A percentile compares a stretch with the other conserved stretches of the same genome.
phyloP scores from a whole-genome alignment of 2,329 filamentous ascomycete species.

The Phyllosticta capitalensis region DNA sequence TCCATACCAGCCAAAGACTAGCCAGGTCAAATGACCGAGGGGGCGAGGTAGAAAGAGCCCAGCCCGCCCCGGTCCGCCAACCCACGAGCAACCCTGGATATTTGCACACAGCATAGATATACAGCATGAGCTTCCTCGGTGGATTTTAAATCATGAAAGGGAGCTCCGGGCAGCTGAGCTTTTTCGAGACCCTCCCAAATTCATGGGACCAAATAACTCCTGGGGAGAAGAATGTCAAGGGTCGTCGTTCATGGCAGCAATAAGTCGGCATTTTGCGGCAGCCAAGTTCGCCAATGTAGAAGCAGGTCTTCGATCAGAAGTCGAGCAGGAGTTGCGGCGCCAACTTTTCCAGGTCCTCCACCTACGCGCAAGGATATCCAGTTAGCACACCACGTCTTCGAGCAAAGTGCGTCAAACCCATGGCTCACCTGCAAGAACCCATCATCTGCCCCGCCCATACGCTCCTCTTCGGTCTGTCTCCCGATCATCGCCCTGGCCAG shows the following conservation, averaged over 20 bases:
- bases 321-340: conserved; percentile 79
- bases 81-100: not conserved
- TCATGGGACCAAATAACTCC: not conserved
- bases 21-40: not conserved
- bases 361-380: conserved; percentile 34
- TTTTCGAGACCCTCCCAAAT: not conserved
- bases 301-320: conserved; percentile 45
- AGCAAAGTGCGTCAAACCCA: conserved; percentile 32
- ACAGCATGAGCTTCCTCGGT: not conserved
- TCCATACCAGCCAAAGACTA: not conserved
- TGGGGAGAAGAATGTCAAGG: not conserved
- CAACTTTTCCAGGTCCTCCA: conserved; percentile 83
- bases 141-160: not conserved
- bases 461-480: conserved; percentile 41
- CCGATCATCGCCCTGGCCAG: conserved; percentile 69
- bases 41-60: not conserved
- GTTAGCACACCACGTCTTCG: conserved; percentile 11
- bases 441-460: conserved; percentile 29
- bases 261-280: not conserved
- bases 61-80: not conserved
- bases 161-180: not conserved
- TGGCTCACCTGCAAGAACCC: conserved; percentile 58
- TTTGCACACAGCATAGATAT: not conserved
- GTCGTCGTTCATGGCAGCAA: not conserved
- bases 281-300: not conserved